phyloP scores from a whole-genome alignment of 306 rosid species.

The Quercus robur region DNA sequence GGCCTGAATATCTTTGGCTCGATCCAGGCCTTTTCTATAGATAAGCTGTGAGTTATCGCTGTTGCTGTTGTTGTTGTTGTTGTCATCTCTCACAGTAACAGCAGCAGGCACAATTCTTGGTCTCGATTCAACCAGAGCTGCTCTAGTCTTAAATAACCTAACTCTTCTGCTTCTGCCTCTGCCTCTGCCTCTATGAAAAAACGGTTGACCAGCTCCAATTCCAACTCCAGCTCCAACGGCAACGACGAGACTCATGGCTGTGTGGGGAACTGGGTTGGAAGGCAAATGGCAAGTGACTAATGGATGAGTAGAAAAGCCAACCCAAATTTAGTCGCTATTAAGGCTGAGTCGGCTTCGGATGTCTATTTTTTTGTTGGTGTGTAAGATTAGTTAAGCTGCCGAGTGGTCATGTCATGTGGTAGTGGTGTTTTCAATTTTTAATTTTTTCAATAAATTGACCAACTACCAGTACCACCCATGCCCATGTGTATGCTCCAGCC shows the following conservation, averaged over 20 bases:
- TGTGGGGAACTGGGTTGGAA: not conserved
- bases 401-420: not conserved
- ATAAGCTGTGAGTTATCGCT: slow-evolving; percentile 9
- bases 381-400: not conserved
- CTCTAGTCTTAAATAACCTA: slow-evolving; percentile 2
- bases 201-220: not conserved
- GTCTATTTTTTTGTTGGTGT: not conserved
- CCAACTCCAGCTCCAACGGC: not conserved
- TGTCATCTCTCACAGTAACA: slow-evolving; percentile 11
- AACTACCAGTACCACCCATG: no score
- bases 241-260: slow-evolving; percentile 13
- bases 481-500: no score
- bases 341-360: not conserved
- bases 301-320: not conserved
- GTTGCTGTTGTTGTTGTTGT: no score
- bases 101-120: slow-evolving; percentile 30
- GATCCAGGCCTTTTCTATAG: slow-evolving; percentile 21
- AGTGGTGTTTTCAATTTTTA: no score
- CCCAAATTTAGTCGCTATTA: not conserved
- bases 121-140: slow-evolving; percentile 51
- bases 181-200: not conserved
- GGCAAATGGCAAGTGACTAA: not conserved
- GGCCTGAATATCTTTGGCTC: slow-evolving; percentile 67
- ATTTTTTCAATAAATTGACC: no score
- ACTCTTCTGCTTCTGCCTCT: not conserved